Percentiles rank a stretch among this genome's conserved stretches.
Evolutionary conservation across 139 green algal species (phyloP).

Genomic region (Axilococcus clingmanii): DNA sequence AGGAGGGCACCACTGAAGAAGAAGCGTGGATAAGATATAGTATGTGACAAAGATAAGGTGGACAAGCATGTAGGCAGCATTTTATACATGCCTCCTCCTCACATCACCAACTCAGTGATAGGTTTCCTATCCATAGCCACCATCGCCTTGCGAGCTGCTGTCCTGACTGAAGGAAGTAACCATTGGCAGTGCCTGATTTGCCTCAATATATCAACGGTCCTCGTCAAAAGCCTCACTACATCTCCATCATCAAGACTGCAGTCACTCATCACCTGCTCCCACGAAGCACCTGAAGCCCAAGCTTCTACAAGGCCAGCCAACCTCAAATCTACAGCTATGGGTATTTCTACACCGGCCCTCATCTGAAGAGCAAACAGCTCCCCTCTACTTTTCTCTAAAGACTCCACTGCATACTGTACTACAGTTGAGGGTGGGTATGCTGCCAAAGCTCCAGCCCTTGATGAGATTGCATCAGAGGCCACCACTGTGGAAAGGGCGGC

Average conservation of each 20-base stretch:
- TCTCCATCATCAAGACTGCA: constrained; percentile 75
- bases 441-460: constrained; percentile 10
- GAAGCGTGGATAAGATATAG: no score
- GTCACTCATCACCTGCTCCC: constrained; percentile 53
- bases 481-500: constrained; percentile 47
- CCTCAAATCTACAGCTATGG: constrained; percentile 14
- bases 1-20: no score
- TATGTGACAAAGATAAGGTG: no score
- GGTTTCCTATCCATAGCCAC: constrained; percentile 58
- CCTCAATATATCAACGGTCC: constrained; percentile 67
- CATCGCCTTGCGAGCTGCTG: constrained; percentile 38
- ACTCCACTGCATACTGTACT: constrained; percentile 34
- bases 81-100: no score
- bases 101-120: constrained; percentile 63
- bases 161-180: constrained; percentile 41
- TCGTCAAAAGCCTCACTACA: constrained; percentile 66
- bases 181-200: constrained; percentile 45
- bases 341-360: constrained; percentile 24
- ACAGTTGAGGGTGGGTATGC: constrained; percentile 35
- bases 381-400: constrained; percentile 41
- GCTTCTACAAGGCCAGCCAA: constrained; percentile 67
- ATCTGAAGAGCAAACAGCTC: constrained; percentile 47
- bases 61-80: no score
- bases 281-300: constrained; percentile 58
- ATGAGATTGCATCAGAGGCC: constrained; percentile 32